These are phyloP conservation scores for Linanthus parryae DNA, from an alignment of 148 eudicot genomes.

Conservation along the genomic window DNA sequence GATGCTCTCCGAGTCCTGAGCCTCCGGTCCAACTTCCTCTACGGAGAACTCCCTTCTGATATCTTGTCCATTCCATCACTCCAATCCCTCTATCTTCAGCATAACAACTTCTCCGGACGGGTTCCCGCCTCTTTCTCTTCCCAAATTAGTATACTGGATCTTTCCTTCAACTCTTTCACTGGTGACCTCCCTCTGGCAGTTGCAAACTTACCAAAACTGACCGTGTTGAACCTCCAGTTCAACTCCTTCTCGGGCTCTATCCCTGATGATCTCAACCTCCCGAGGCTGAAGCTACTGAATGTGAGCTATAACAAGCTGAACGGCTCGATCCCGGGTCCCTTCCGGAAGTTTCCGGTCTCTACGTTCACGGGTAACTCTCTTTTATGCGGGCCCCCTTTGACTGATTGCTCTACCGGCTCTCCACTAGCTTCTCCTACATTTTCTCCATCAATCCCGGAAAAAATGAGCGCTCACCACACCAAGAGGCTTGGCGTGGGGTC, in stretches of 20 bases:
- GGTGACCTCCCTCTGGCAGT: slow-evolving; percentile 55
- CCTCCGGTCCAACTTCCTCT: slow-evolving; percentile 65
- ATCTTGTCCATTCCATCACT: slow-evolving; percentile 60
- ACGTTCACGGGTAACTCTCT: slow-evolving; percentile 70
- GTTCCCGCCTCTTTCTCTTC: slow-evolving; percentile 54
- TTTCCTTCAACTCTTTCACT: slow-evolving; percentile 60
- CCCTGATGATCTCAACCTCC: slow-evolving; percentile 40
- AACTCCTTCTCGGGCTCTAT: slow-evolving; percentile 59
- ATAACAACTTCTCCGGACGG: slow-evolving; percentile 67
- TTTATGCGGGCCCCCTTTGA: slow-evolving; percentile 77
- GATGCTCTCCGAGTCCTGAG: slow-evolving; percentile 68
- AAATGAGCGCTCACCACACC: slow-evolving; percentile 13
- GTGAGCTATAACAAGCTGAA: slow-evolving; percentile 63
- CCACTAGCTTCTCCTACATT: slow-evolving; percentile 36
- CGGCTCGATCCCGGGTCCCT: slow-evolving; percentile 59
- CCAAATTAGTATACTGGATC: slow-evolving; percentile 43
- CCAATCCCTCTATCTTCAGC: slow-evolving; percentile 58
- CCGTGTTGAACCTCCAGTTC: slow-evolving; percentile 43
- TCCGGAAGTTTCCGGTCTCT: slow-evolving; percentile 53
- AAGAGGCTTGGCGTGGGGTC: slow-evolving; percentile 39
- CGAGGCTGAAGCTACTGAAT: slow-evolving; percentile 49
- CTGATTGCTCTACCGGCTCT: slow-evolving; percentile 35
- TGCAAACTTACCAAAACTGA: slow-evolving; percentile 40
- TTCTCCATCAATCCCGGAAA: slow-evolving; percentile 19
- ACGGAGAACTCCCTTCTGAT: slow-evolving; percentile 67